Conservation (phyloP, 169 alveolate genomes). For the Plasmodium blacklocki region DNA sequence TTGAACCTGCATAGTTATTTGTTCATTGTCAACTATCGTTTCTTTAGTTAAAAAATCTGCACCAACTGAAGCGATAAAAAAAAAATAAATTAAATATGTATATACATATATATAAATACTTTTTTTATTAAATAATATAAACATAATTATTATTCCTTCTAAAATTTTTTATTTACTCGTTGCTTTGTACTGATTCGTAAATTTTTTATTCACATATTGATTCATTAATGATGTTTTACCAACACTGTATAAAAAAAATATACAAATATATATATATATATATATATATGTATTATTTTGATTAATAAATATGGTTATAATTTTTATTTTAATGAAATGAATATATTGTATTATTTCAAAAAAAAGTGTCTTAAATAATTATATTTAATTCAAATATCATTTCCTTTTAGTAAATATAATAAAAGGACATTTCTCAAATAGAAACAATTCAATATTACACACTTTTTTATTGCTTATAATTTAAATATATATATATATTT, state of each 20-base stretch:
- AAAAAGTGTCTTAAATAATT: too few species aligned
- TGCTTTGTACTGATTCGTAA: constrained; percentile 97
- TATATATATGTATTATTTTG: too few species aligned
- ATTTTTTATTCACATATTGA: constrained; percentile 96
- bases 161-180: constrained; percentile 88
- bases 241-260: constrained; percentile 88
- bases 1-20: constrained; percentile 95
- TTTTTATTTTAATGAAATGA: too few species aligned
- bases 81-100: background rate
- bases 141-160: constrained; percentile 5
- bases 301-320: too few species aligned
- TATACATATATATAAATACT: background rate
- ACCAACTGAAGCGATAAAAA: constrained; percentile 89
- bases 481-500: too few species aligned
- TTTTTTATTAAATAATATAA: background rate
- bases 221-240: constrained; percentile 99
- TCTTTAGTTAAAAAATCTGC: constrained; percentile 99
- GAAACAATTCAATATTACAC: too few species aligned
- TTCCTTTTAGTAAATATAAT: too few species aligned
- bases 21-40: constrained; percentile 95
- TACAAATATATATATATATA: background rate
- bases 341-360: too few species aligned
- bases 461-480: too few species aligned
- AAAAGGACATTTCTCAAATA: too few species aligned
- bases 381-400: too few species aligned